These are phyloP conservation scores for Ogataea salicorniae DNA, from an alignment of 805 yeast genomes.

Conservation along the genomic window DNA sequence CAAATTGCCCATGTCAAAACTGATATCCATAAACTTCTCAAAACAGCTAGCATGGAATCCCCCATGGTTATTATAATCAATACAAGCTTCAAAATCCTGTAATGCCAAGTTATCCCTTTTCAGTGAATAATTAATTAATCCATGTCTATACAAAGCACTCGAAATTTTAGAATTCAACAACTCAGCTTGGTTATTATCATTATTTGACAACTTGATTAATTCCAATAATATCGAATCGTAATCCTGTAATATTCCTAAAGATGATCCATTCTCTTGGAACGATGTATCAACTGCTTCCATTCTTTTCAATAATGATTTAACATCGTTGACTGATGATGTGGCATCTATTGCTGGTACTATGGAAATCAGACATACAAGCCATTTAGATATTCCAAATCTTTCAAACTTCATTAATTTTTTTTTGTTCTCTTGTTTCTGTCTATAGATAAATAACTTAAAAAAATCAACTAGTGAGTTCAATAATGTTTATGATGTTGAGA, in stretches of 20 bases:
- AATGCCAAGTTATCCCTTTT: conserved; percentile 52
- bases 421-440: too few relatives aligned
- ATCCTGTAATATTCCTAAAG: conserved; percentile 25
- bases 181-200: neutral
- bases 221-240: conserved; percentile 24
- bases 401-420: too few relatives aligned
- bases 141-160: conserved; percentile 52
- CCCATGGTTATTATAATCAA: conserved; percentile 24
- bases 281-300: conserved; percentile 9
- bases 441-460: too few relatives aligned
- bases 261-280: conserved; percentile 25
- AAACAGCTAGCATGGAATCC: conserved; percentile 41
- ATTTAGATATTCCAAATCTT: too few relatives aligned
- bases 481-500: too few relatives aligned
- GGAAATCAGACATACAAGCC: too few relatives aligned
- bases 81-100: conserved; percentile 44
- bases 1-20: conserved; percentile 49
- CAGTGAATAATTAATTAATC: conserved; percentile 53
- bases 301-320: neutral
- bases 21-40: conserved; percentile 41
- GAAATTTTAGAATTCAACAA: conserved; percentile 24
- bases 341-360: too few relatives aligned
- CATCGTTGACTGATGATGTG: too few relatives aligned
- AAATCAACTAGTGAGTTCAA: too few relatives aligned
- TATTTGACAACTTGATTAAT: conserved; percentile 10